Evolutionary conservation across 768 basidiomycete species (phyloP).

Genomic region (Kwoniella heveanensis): DNA sequence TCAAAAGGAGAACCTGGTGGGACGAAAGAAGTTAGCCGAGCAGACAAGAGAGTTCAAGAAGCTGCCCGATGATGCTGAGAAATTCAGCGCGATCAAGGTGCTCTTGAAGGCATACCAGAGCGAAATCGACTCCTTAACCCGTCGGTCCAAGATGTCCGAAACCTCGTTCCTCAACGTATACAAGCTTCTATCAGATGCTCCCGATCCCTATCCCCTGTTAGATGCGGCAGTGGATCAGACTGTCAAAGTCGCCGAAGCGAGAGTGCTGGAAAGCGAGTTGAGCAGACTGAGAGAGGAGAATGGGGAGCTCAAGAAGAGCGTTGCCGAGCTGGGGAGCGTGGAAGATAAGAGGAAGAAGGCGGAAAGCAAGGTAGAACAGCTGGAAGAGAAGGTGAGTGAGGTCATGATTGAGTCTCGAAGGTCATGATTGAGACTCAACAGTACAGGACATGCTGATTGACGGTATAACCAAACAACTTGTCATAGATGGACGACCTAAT

Average conservation of each 20-base stretch:
- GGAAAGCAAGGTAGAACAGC: constrained; percentile 70
- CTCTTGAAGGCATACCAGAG: constrained; percentile 94
- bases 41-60: constrained; percentile 98
- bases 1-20: constrained; percentile 94
- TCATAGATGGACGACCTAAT: constrained; percentile 90
- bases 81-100: constrained; percentile 81
- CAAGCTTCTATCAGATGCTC: constrained; percentile 93
- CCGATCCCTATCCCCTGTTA: constrained; percentile 93
- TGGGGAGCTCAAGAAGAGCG: constrained; percentile 69
- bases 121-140: constrained; percentile 93
- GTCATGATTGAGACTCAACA: too few species aligned
- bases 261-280: constrained; percentile 73
- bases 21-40: constrained; percentile 90
- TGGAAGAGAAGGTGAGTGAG: constrained; percentile 73
- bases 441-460: too few species aligned
- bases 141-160: constrained; percentile 87
- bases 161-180: constrained; percentile 96
- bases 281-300: constrained; percentile 78
- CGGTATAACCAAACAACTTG: too few species aligned
- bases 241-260: constrained; percentile 80
- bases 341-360: constrained; percentile 76
- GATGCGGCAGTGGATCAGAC: constrained; percentile 96
- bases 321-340: constrained; percentile 66
- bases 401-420: too few species aligned
- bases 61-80: constrained; percentile 80